phyloP scores from a whole-genome alignment of 2,329 filamentous ascomycete species.

The Colletotrichum sp. region DNA sequence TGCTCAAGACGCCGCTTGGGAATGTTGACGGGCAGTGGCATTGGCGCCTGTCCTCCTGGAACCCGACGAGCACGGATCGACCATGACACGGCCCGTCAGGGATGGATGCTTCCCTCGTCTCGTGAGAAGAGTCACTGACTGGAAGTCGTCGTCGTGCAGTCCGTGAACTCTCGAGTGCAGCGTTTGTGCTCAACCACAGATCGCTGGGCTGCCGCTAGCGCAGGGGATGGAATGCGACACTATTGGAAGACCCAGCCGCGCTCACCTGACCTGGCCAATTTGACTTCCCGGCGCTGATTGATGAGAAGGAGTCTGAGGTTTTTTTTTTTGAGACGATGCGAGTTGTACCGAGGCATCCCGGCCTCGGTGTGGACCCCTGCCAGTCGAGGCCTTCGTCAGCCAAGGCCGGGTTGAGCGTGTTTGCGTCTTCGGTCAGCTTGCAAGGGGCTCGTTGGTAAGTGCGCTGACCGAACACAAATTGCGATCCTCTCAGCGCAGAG shows the following conservation, averaged over 20 bases:
- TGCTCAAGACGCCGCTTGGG: background rate
- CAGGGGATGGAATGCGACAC: slow-evolving; percentile 3
- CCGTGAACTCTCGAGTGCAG: background rate
- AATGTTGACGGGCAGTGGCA: background rate
- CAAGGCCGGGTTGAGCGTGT: background rate
- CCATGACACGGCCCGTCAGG: slow-evolving; percentile 2
- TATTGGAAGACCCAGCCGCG: slow-evolving; percentile 8
- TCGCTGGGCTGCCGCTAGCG: background rate
- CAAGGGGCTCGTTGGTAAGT: background rate
- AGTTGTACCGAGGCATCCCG: background rate
- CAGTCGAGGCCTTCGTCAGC: background rate
- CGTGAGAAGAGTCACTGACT: background rate
- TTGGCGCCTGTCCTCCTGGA: background rate
- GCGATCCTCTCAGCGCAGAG: background rate
- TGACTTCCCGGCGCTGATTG: background rate
- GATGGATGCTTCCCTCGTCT: background rate
- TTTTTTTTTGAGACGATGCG: background rate
- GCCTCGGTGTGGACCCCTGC: slow-evolving; percentile 13
- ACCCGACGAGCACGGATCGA: slow-evolving; percentile 1
- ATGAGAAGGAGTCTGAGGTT: background rate
- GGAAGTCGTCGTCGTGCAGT: background rate
- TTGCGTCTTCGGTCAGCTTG: slow-evolving; percentile 3
- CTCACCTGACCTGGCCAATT: slow-evolving; percentile 6
- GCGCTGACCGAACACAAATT: background rate
- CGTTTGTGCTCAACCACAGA: background rate